These are phyloP conservation scores for Colletotrichum euphorbiae DNA, from an alignment of 2,329 filamentous ascomycete genomes.

Conservation along the genomic window DNA sequence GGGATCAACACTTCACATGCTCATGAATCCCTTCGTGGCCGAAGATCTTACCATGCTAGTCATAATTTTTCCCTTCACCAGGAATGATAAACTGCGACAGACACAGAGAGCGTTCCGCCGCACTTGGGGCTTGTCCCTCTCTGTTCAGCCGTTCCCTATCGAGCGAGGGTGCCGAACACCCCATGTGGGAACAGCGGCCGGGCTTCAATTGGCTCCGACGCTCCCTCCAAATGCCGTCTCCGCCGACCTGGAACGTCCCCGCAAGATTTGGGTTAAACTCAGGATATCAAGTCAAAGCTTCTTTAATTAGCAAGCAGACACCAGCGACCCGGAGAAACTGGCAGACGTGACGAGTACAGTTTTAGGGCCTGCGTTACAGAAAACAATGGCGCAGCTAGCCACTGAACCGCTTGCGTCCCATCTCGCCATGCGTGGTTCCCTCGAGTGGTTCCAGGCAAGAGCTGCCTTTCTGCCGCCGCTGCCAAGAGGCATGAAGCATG, in stretches of 20 bases:
- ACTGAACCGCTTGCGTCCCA: constrained; percentile 8
- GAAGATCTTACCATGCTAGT: background rate
- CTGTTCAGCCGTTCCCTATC: background rate
- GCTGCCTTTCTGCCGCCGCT: too few relatives aligned
- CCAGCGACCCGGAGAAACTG: background rate
- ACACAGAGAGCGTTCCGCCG: too few relatives aligned
- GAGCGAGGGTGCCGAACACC: background rate
- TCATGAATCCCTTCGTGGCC: background rate
- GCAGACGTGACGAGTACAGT: background rate
- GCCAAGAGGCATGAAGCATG: background rate
- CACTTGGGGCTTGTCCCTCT: background rate
- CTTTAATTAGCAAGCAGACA: background rate
- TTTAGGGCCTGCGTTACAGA: constrained; percentile 5
- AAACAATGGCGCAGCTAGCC: background rate
- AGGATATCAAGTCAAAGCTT: constrained; percentile 20
- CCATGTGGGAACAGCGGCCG: background rate
- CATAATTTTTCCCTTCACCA: too few relatives aligned
- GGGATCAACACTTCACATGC: background rate
- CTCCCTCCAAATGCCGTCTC: constrained; percentile 5
- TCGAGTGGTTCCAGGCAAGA: constrained; percentile 18
- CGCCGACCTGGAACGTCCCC: background rate
- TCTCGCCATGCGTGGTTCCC: background rate
- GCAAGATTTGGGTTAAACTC: constrained; percentile 23
- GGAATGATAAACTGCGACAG: too few relatives aligned
- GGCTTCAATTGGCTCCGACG: background rate